Evolutionary conservation across 169 alveolate species (phyloP).

Genomic region (Plasmodium chabaudi): DNA sequence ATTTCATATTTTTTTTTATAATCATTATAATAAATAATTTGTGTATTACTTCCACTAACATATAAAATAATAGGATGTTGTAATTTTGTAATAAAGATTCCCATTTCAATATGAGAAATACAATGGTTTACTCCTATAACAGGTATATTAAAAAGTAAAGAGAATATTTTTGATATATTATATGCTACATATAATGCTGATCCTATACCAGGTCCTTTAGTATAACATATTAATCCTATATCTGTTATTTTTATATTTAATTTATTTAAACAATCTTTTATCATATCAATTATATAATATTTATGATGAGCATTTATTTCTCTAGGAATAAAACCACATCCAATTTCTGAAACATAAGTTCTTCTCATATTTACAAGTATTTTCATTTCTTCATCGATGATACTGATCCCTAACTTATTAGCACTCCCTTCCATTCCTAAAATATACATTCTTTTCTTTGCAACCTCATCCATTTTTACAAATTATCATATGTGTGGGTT

Average conservation of each 20-base stretch:
- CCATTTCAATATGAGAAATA: conserved; percentile 99
- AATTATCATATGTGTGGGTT: background rate
- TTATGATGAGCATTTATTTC: conserved; percentile 98
- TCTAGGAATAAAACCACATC: conserved; percentile 98
- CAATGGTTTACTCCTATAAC: conserved; percentile 99
- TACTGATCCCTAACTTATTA: conserved; percentile 97
- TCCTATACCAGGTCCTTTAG: conserved; percentile 99
- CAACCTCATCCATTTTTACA: background rate
- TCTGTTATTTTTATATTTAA: conserved; percentile 90
- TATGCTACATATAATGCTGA: conserved; percentile 98
- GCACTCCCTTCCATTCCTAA: conserved; percentile 99
- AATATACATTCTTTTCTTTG: conserved; percentile 67
- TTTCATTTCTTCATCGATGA: conserved; percentile 93
- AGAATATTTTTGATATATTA: conserved; percentile 94
- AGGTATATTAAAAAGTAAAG: conserved; percentile 94
- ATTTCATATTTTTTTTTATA: conserved; percentile 93
- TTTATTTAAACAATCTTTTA: conserved; percentile 90
- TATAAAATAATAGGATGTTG: conserved; percentile 96
- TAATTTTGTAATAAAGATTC: conserved; percentile 95
- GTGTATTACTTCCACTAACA: conserved; percentile 99
- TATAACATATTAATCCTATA: conserved; percentile 93
- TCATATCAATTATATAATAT: conserved; percentile 89
- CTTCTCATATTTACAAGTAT: conserved; percentile 96
- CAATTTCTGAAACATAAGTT: conserved; percentile 98
- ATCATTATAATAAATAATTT: conserved; percentile 92